Conservation (phyloP, 179 eudicot genomes). For the Beta lomatogona region DNA sequence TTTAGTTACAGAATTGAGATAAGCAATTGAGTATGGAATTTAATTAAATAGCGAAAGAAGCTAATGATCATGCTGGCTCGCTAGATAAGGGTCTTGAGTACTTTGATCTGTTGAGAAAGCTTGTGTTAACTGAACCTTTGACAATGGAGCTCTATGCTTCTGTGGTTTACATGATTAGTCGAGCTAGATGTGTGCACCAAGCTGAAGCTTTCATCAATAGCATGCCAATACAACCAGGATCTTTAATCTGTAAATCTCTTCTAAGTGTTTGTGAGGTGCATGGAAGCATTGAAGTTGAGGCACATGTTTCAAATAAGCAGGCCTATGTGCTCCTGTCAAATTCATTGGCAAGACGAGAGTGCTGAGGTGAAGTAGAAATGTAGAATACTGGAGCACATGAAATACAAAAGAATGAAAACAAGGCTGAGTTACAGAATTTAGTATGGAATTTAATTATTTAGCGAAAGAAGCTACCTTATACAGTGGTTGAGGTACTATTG, state of each 20-base stretch:
- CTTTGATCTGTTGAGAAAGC: constrained; percentile 45
- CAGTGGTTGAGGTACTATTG: too few species aligned
- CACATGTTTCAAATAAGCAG: constrained; percentile 42
- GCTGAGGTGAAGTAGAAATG: constrained; percentile 58
- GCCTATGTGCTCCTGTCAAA: constrained; percentile 53
- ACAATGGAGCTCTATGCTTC: constrained; percentile 57
- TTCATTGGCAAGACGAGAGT: constrained; percentile 49
- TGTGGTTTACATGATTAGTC: constrained; percentile 57
- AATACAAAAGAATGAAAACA: constrained; percentile 39
- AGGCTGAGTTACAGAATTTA: constrained; percentile 40
- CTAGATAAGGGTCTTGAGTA: constrained; percentile 53
- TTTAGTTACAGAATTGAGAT: constrained; percentile 48
- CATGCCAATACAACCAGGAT: too few species aligned
- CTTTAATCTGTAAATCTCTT: too few species aligned
- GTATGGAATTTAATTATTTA: too few species aligned
- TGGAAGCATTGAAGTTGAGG: too few species aligned
- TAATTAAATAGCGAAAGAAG: too few species aligned
- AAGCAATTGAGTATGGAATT: not conserved
- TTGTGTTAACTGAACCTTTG: constrained; percentile 29
- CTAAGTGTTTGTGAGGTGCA: constrained; percentile 59
- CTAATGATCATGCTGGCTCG: constrained; percentile 60
- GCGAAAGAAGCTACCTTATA: too few species aligned
- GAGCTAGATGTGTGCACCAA: constrained; percentile 58
- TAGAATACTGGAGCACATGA: constrained; percentile 49
- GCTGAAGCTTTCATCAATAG: constrained; percentile 57